Evolutionary conservation across 371 early-diverging fungal species (phyloP).

Genomic region (Massospora cicadina): DNA sequence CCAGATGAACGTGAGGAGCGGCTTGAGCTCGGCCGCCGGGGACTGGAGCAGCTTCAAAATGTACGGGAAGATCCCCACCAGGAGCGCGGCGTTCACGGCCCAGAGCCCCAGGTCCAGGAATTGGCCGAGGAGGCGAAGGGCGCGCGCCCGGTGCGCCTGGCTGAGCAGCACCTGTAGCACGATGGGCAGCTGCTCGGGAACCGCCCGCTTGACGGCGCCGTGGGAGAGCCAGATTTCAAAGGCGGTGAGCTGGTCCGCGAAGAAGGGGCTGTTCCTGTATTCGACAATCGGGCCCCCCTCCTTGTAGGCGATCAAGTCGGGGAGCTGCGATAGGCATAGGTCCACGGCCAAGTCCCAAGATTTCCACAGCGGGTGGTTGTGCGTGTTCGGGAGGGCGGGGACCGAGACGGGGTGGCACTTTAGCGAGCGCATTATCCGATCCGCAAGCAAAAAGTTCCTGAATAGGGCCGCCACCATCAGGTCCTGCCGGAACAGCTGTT

Average conservation of each 20-base stretch:
- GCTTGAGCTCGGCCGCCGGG: slow-evolving; percentile 83
- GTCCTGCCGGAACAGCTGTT: slow-evolving; percentile 85
- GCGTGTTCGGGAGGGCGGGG: slow-evolving; percentile 70
- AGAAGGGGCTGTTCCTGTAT: slow-evolving; percentile 74
- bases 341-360: slow-evolving; percentile 92
- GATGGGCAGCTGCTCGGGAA: slow-evolving; percentile 84
- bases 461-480: slow-evolving; percentile 88
- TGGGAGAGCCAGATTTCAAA: slow-evolving; percentile 92
- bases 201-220: slow-evolving; percentile 29
- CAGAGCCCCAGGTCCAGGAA: slow-evolving; percentile 89
- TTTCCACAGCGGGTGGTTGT: slow-evolving; percentile 92
- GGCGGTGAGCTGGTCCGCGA: slow-evolving; percentile 86
- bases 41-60: slow-evolving; percentile 86
- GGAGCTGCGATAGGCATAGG: slow-evolving; percentile 79
- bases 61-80: slow-evolving; percentile 93
- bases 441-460: slow-evolving; percentile 87
- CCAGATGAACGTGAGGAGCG: slow-evolving; percentile 91
- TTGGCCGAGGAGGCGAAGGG: slow-evolving; percentile 71
- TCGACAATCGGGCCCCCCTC: slow-evolving; percentile 27
- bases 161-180: slow-evolving; percentile 88
- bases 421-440: slow-evolving; percentile 84
- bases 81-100: slow-evolving; percentile 84
- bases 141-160: slow-evolving; percentile 84
- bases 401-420: slow-evolving; percentile 77
- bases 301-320: slow-evolving; percentile 43